phyloP scores from a whole-genome alignment of 2,329 filamentous ascomycete genomes.

The Dendryphion nanum region DNA sequence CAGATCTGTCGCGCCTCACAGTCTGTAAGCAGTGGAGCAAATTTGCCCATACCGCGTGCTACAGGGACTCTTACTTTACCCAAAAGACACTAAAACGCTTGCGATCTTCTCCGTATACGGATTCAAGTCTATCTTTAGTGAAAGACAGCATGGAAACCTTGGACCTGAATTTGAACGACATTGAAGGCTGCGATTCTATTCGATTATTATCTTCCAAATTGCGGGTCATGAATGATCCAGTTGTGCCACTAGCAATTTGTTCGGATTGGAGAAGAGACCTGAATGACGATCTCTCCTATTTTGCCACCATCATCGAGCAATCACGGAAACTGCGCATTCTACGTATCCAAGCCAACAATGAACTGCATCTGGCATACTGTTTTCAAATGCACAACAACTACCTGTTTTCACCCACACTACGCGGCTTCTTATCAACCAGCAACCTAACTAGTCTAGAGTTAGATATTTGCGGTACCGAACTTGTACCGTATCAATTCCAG shows the following conservation, averaged over 20 bases:
- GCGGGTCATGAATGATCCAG: constrained; percentile 10
- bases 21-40: constrained; percentile 20
- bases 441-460: constrained; percentile 15
- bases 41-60: constrained; percentile 18
- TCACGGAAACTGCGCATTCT: constrained; percentile 18
- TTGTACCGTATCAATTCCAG: constrained; percentile 10
- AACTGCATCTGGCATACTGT: constrained; percentile 14
- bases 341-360: constrained; percentile 15
- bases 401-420: constrained; percentile 15
- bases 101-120: constrained; percentile 15
- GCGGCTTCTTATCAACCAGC: constrained; percentile 14
- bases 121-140: constrained; percentile 15
- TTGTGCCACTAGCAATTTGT: constrained; percentile 12
- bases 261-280: constrained; percentile 18
- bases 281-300: constrained; percentile 14
- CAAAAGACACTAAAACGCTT: constrained; percentile 17
- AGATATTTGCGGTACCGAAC: constrained; percentile 9
- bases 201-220: constrained; percentile 10
- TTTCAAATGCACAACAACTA: constrained; percentile 15
- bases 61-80: constrained; percentile 15
- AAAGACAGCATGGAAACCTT: constrained; percentile 20
- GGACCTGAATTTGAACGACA: constrained; percentile 17
- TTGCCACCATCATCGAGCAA: constrained; percentile 15
- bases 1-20: constrained; percentile 17
- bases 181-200: constrained; percentile 17